These are phyloP conservation scores for Solanum dulcamara DNA, from an alignment of 257 asterid genomes.

Conservation along the genomic window DNA sequence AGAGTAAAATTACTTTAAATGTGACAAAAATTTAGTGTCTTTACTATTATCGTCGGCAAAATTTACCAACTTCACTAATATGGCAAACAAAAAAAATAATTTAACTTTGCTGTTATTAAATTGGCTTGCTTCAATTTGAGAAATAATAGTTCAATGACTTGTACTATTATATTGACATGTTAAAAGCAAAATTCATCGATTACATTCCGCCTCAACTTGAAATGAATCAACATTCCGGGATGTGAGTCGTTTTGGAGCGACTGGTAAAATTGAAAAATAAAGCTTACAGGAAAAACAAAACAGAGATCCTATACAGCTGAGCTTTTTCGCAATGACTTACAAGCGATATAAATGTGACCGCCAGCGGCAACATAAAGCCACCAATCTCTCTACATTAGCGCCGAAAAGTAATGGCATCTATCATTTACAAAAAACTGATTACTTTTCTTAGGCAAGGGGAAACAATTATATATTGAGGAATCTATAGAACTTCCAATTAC, in stretches of 20 bases:
- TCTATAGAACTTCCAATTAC: constrained; percentile 3
- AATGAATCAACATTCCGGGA: background rate
- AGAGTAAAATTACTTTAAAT: background rate
- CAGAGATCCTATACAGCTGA: background rate
- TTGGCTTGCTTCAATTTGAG: background rate
- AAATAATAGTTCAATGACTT: background rate
- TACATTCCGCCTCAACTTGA: background rate
- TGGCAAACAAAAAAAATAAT: background rate
- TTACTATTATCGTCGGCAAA: background rate
- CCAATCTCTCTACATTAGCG: background rate
- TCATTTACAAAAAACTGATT: background rate
- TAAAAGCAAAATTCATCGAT: background rate
- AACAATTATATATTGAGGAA: background rate
- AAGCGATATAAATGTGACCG: no score
- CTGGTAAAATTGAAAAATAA: background rate
- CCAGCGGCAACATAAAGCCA: no score
- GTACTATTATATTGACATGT: background rate
- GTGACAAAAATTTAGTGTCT: background rate
- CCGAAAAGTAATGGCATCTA: background rate
- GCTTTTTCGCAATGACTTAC: background rate
- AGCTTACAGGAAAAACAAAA: background rate
- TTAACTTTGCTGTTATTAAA: background rate
- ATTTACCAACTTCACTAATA: background rate
- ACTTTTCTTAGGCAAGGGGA: background rate
- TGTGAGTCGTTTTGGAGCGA: background rate